Evolutionary conservation across 2,329 filamentous ascomycete genomes (phyloP).

Genomic region (Huntiella abstrusa): DNA sequence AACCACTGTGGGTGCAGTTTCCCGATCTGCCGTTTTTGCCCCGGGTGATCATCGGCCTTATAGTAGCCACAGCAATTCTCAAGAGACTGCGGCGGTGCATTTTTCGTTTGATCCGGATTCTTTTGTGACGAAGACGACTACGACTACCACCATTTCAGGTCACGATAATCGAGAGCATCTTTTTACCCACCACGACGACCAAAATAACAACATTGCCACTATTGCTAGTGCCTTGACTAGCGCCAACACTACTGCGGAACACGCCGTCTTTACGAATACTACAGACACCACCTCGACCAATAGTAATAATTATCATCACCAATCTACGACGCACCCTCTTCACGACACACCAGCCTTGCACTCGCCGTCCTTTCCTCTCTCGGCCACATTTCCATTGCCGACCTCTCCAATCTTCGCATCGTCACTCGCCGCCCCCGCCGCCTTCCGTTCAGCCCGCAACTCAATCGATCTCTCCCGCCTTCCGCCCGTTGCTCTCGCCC

Average conservation of each 20-base stretch:
- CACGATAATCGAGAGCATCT: neutral
- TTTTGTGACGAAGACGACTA: neutral
- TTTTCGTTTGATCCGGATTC: constrained; percentile 7
- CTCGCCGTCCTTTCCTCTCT: no score
- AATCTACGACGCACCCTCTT: no score
- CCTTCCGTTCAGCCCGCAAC: neutral
- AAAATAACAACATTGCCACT: neutral
- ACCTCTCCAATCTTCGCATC: no score
- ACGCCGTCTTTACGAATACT: no score
- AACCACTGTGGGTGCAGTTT: neutral
- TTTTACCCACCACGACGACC: neutral
- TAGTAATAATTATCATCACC: no score
- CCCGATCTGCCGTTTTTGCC: neutral
- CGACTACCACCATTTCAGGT: neutral
- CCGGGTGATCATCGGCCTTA: neutral
- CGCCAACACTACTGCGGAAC: no score
- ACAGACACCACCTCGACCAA: no score
- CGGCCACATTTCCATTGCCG: no score
- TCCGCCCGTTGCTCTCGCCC: neutral
- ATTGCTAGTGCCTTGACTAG: no score
- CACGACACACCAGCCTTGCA: no score
- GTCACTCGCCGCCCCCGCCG: neutral
- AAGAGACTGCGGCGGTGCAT: constrained; percentile 2
- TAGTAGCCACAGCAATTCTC: constrained; percentile 4
- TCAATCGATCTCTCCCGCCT: neutral